A percentile compares a stretch with the other conserved stretches of the same genome.
phyloP scores from a whole-genome alignment of 768 basidiomycete genomes.

The Xerocomellus chrysenteron region DNA sequence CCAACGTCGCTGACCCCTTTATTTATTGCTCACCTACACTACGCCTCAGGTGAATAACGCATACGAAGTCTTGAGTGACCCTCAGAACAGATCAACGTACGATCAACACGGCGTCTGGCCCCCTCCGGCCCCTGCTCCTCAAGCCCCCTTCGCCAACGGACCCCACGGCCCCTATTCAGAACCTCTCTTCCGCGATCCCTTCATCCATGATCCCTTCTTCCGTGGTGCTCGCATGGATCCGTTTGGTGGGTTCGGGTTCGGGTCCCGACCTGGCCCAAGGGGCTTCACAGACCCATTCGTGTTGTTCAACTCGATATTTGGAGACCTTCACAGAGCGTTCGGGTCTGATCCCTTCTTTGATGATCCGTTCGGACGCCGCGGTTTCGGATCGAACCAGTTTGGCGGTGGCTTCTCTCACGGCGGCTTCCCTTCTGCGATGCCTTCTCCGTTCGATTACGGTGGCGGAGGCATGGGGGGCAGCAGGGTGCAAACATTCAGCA shows the following conservation, averaged over 20 bases:
- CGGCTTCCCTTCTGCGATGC: constrained; percentile 6
- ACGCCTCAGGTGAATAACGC: constrained; percentile 64
- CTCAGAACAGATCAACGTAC: constrained; percentile 61
- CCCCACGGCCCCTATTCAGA: constrained; percentile 16
- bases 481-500: constrained; percentile 12
- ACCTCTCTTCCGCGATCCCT: constrained; percentile 21
- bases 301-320: constrained; percentile 72
- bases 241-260: constrained; percentile 27
- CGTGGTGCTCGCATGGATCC: constrained; percentile 27
- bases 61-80: constrained; percentile 70
- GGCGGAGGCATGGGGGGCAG: constrained; percentile 15
- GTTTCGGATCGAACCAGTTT: constrained; percentile 13
- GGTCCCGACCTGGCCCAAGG: constrained; percentile 11
- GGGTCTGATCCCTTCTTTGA: constrained; percentile 37
- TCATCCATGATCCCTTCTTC: constrained; percentile 9
- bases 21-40: not conserved
- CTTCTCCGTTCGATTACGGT: constrained; percentile 13
- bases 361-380: constrained; percentile 18
- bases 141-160: constrained; percentile 14
- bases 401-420: constrained; percentile 12
- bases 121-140: constrained; percentile 42
- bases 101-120: constrained; percentile 77
- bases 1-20: not conserved
- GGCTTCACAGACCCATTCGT: constrained; percentile 73
- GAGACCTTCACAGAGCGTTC: constrained; percentile 41